Evolutionary conservation across 2,329 filamentous ascomycete species (phyloP).

Genomic region (Cadophora sp.): DNA sequence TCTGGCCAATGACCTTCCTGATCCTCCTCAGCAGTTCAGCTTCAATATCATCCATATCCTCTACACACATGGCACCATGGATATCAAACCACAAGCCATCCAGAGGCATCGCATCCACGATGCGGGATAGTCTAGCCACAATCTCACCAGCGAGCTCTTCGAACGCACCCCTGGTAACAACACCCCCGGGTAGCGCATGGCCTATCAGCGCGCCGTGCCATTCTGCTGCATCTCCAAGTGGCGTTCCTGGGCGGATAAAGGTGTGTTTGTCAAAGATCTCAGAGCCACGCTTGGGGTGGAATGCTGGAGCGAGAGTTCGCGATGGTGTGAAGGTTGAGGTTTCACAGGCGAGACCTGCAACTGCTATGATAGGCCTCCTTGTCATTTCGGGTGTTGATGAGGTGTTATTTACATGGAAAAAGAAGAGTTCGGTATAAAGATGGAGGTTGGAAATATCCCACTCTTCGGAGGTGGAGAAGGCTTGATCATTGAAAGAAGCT

Average conservation of each 20-base stretch:
- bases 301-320: constrained; percentile 55
- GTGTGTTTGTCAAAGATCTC: constrained; percentile 53
- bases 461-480: not conserved
- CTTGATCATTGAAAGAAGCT: not conserved
- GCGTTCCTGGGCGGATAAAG: constrained; percentile 51
- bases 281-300: constrained; percentile 53
- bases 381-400: constrained; percentile 34
- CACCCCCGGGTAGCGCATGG: constrained; percentile 57
- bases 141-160: constrained; percentile 53
- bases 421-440: not conserved
- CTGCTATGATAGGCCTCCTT: constrained; percentile 51
- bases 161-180: constrained; percentile 54
- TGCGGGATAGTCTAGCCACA: constrained; percentile 46
- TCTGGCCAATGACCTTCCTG: constrained; percentile 51
- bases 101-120: constrained; percentile 45
- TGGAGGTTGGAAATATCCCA: not conserved
- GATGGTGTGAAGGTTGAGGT: constrained; percentile 60
- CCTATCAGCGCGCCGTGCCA: constrained; percentile 60
- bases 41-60: constrained; percentile 55
- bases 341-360: constrained; percentile 60
- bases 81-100: constrained; percentile 63
- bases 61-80: constrained; percentile 62
- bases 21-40: constrained; percentile 54
- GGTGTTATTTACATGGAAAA: not conserved
- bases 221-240: constrained; percentile 50